Conservation (phyloP, 2,329 filamentous ascomycete genomes). For the Diaporthe citriasiana region DNA sequence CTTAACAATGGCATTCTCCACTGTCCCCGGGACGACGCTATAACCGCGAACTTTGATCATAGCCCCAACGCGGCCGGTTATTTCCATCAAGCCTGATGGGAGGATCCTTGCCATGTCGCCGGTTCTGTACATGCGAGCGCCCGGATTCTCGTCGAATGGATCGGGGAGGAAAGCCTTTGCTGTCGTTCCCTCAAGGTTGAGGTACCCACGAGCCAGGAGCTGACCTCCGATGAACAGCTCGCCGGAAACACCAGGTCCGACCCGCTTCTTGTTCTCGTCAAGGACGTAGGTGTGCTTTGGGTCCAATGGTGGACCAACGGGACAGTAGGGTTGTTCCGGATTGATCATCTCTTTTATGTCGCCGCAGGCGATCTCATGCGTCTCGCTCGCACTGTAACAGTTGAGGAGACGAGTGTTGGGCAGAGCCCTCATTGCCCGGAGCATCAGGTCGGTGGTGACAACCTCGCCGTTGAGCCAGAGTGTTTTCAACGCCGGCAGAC, state of each 20-base stretch:
- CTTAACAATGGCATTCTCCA: slow-evolving; percentile 79
- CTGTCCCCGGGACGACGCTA: slow-evolving; percentile 82
- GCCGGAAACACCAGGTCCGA: slow-evolving; percentile 73
- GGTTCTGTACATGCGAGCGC: slow-evolving; percentile 80
- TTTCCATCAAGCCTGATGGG: slow-evolving; percentile 78
- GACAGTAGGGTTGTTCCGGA: slow-evolving; percentile 75
- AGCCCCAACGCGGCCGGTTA: slow-evolving; percentile 80
- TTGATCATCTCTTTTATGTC: slow-evolving; percentile 79
- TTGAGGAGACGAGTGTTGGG: slow-evolving; percentile 80
- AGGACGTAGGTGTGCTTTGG: slow-evolving; percentile 79
- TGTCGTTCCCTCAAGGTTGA: slow-evolving; percentile 84
- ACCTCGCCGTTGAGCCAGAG: slow-evolving; percentile 86
- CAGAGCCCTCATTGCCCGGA: slow-evolving; percentile 75
- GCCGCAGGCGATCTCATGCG: slow-evolving; percentile 83
- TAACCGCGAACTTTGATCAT: slow-evolving; percentile 89
- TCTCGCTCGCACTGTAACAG: slow-evolving; percentile 87
- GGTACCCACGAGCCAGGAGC: slow-evolving; percentile 81
- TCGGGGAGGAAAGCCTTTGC: slow-evolving; percentile 79
- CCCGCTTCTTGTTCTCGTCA: slow-evolving; percentile 75
- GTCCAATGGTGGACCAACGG: slow-evolving; percentile 79
- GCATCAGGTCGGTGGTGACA: slow-evolving; percentile 82
- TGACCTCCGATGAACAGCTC: slow-evolving; percentile 84
- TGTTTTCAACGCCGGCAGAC: slow-evolving; percentile 76
- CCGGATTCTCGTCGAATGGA: slow-evolving; percentile 70
- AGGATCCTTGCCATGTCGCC: slow-evolving; percentile 79